phyloP scores from a whole-genome alignment of 1,284 basidiomycete genomes.

The Apiotrichum akiyoshidainum region DNA sequence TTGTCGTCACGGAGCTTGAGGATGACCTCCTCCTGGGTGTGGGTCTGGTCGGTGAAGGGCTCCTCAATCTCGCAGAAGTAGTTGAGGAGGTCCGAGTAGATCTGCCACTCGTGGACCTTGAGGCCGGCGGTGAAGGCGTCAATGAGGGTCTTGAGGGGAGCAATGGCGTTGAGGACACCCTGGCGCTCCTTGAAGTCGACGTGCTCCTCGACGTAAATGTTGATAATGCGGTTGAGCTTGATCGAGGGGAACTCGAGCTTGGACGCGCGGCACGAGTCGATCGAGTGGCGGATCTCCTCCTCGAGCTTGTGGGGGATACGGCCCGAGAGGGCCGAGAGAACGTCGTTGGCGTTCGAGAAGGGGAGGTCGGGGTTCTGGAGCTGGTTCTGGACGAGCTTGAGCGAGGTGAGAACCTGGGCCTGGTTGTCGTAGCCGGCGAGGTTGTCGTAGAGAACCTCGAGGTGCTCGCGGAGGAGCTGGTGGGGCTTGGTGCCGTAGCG shows the following conservation, averaged over 20 bases:
- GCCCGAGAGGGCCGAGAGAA: conserved; percentile 84
- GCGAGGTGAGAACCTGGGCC: conserved; percentile 41
- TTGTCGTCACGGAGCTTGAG: conserved; percentile 85
- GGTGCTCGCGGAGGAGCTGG: conserved; percentile 75
- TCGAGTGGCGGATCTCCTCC: conserved; percentile 72
- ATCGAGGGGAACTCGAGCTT: conserved; percentile 79
- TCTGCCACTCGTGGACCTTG: conserved; percentile 76
- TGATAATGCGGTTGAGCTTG: conserved; percentile 57
- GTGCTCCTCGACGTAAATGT: conserved; percentile 78
- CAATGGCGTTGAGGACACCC: conserved; percentile 70
- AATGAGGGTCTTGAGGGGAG: conserved; percentile 70
- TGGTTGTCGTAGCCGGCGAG: conserved; percentile 94
- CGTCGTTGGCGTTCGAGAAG: conserved; percentile 78
- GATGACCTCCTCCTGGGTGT: conserved; percentile 84
- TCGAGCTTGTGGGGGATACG: conserved; percentile 92
- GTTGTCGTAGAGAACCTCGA: conserved; percentile 83
- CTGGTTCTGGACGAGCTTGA: conserved; percentile 44
- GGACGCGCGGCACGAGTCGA: conserved; percentile 72
- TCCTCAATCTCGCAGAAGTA: conserved; percentile 69
- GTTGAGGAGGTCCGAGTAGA: conserved; percentile 49
- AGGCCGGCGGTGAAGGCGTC: conserved; percentile 79
- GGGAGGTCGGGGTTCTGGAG: conserved; percentile 77
- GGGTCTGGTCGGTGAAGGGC: conserved; percentile 72
- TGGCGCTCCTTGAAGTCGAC: conserved; percentile 73
- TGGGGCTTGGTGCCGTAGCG: conserved; percentile 81